Evolutionary conservation across 306 rosid species (phyloP).

Genomic region (Pyrus communis): DNA sequence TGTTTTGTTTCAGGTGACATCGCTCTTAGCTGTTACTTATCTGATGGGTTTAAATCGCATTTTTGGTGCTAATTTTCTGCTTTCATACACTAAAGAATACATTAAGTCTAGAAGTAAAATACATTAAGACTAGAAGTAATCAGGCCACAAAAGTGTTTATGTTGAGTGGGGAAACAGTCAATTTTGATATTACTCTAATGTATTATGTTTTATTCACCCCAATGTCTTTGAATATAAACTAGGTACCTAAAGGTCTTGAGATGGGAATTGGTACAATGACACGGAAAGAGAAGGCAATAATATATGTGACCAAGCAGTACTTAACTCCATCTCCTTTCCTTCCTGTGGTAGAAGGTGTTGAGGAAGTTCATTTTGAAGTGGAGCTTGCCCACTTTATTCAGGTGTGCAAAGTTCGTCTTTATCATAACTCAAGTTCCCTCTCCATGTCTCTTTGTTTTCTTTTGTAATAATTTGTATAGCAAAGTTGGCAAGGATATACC

Average conservation of each 20-base stretch:
- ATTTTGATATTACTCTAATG: not conserved
- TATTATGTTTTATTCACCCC: not conserved
- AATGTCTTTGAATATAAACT: slow-evolving; percentile 10
- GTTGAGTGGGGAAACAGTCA: not conserved
- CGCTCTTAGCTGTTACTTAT: not conserved
- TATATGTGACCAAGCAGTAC: slow-evolving; percentile 64
- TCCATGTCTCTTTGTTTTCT: not conserved
- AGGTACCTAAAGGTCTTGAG: slow-evolving; percentile 98
- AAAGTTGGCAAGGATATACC: not conserved
- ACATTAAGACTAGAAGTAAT: not conserved
- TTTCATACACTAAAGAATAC: not conserved
- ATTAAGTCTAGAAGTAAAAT: not conserved
- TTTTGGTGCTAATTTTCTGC: not conserved
- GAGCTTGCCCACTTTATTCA: slow-evolving; percentile 90
- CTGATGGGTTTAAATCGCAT: not conserved
- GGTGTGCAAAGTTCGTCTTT: slow-evolving; percentile 41
- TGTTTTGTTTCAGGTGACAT: not conserved
- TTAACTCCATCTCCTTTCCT: slow-evolving; percentile 68
- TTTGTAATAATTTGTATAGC: not conserved
- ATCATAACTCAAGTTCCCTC: slow-evolving; percentile 6
- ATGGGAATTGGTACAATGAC: slow-evolving; percentile 93
- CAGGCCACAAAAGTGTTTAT: not conserved
- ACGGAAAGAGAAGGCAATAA: slow-evolving; percentile 76
- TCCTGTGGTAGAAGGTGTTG: slow-evolving; percentile 54
- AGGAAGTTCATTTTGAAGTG: slow-evolving; percentile 82